Percentiles rank a stretch among this genome's conserved stretches.
Evolutionary conservation across 257 asterid genomes (phyloP).

Genomic region (Nicotiana sylvestris): DNA sequence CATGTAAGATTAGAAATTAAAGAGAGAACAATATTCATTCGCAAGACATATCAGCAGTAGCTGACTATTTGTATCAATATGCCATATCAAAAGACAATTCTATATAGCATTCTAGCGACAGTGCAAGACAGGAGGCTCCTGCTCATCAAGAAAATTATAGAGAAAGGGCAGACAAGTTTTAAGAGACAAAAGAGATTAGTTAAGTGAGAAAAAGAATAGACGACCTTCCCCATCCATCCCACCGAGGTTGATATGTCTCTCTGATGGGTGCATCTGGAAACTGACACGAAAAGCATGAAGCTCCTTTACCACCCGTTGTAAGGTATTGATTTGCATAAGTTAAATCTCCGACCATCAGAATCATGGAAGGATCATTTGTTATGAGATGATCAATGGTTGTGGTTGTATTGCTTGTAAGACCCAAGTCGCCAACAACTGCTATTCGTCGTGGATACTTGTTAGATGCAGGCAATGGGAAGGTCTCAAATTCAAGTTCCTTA

Average conservation of each 20-base stretch:
- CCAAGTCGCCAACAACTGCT: slow-evolving; percentile 79
- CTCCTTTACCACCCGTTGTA: slow-evolving; percentile 75
- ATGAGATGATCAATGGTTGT: slow-evolving; percentile 72
- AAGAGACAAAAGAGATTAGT: not conserved
- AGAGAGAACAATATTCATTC: not conserved
- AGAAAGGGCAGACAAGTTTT: not conserved
- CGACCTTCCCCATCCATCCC: slow-evolving; percentile 98
- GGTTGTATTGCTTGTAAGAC: slow-evolving; percentile 69
- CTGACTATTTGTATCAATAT: not conserved
- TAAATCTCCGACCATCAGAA: slow-evolving; percentile 74
- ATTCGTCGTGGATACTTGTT: slow-evolving; percentile 57
- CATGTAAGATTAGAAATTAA: not conserved
- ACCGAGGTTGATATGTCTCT: slow-evolving; percentile 80
- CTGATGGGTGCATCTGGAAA: slow-evolving; percentile 78
- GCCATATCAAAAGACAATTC: not conserved
- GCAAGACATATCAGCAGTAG: not conserved
- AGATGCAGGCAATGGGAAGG: slow-evolving; percentile 58
- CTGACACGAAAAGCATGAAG: slow-evolving; percentile 60
- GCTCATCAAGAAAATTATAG: not conserved
- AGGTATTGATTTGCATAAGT: slow-evolving; percentile 75
- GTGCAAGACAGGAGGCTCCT: not conserved
- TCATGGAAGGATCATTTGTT: slow-evolving; percentile 54
- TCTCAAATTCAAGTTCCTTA: slow-evolving; percentile 48
- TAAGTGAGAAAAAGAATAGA: not conserved
- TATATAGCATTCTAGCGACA: not conserved